Conservation (phyloP, 805 yeast genomes). For the Metschnikowia proteae region DNA sequence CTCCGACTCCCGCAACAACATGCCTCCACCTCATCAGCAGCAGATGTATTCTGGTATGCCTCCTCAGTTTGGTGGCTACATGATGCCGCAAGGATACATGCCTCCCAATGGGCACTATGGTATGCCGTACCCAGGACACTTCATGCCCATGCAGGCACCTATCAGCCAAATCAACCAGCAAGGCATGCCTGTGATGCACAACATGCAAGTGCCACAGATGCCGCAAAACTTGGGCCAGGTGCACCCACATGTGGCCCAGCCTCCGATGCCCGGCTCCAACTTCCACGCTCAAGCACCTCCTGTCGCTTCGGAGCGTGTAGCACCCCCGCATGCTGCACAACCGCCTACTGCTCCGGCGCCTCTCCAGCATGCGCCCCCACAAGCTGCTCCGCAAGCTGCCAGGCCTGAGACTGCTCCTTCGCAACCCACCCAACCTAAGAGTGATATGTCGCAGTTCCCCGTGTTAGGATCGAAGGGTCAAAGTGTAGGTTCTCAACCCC, state of each 20-base stretch:
- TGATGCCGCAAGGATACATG: conserved; percentile 39
- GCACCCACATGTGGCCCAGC: conserved; percentile 12
- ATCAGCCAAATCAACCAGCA: conserved; percentile 17
- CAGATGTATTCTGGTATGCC: conserved; percentile 35
- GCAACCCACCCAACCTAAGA: background rate
- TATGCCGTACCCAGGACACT: conserved; percentile 24
- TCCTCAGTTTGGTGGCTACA: conserved; percentile 35
- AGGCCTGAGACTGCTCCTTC: conserved; percentile 7
- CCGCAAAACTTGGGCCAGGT: conserved; percentile 8
- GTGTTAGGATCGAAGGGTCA: conserved; percentile 48
- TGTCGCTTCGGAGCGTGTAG: conserved; percentile 4
- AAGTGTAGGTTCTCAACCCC: conserved; percentile 12
- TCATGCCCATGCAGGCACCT: conserved; percentile 17
- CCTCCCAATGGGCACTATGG: conserved; percentile 37
- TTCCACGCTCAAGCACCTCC: background rate
- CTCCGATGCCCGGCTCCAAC: conserved; percentile 15
- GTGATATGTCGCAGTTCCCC: conserved; percentile 48
- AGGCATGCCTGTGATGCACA: conserved; percentile 22
- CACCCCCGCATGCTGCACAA: conserved; percentile 2
- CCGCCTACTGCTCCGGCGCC: background rate
- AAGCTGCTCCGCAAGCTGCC: conserved; percentile 12
- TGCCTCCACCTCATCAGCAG: conserved; percentile 18
- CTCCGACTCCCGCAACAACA: conserved; percentile 22
- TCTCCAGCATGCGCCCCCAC: conserved; percentile 4
- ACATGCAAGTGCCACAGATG: conserved; percentile 16